These are phyloP conservation scores for Boletus vermiculosoides DNA, from an alignment of 768 basidiomycete genomes.

Conservation along the genomic window DNA sequence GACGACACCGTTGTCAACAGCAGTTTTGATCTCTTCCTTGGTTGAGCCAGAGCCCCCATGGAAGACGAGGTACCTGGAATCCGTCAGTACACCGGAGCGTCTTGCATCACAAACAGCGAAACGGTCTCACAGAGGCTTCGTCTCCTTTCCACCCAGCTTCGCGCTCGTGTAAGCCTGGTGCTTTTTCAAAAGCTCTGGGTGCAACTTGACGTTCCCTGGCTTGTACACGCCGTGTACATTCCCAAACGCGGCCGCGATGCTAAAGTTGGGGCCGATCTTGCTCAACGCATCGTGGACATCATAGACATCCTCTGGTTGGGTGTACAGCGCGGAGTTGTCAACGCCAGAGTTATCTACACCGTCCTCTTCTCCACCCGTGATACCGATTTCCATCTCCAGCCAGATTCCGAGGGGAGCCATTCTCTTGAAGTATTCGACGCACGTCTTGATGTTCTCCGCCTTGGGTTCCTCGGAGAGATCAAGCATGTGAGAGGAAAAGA, in stretches of 20 bases:
- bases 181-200: constrained; percentile 86
- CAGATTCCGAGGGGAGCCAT: constrained; percentile 90
- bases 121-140: constrained; percentile 76
- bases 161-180: constrained; percentile 78
- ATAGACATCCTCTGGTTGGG: constrained; percentile 94
- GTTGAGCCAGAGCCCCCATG: constrained; percentile 99
- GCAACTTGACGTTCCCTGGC: constrained; percentile 93
- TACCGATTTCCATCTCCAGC: constrained; percentile 99
- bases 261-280: constrained; percentile 88
- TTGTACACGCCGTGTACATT: constrained; percentile 99
- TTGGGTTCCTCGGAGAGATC: constrained; percentile 92
- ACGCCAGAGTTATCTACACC: constrained; percentile 97
- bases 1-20: constrained; percentile 89
- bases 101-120: neutral
- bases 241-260: constrained; percentile 96
- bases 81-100: neutral
- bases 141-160: constrained; percentile 60
- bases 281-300: constrained; percentile 86
- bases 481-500: constrained; percentile 98
- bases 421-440: constrained; percentile 92
- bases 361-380: constrained; percentile 99
- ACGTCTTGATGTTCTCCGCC: constrained; percentile 92
- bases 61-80: constrained; percentile 90
- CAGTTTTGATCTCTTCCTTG: constrained; percentile 92
- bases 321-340: constrained; percentile 93